These are phyloP conservation scores for Corylus americana DNA, from an alignment of 306 rosid genomes.

Conservation along the genomic window DNA sequence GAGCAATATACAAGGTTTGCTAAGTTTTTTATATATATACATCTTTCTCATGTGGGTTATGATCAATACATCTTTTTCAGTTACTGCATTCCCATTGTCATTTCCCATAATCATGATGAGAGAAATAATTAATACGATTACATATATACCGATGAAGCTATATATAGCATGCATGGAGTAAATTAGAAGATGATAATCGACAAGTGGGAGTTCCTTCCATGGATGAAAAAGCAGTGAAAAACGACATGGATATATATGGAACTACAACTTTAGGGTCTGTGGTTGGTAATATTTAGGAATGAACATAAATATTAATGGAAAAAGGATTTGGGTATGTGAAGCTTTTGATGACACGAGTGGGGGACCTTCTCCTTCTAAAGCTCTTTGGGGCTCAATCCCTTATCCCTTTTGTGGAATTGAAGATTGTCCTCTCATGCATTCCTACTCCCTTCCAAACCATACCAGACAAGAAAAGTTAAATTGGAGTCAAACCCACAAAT, in stretches of 20 bases:
- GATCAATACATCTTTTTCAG: not conserved
- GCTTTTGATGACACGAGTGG: conserved; percentile 57
- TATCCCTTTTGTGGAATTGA: conserved; percentile 51
- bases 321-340: conserved; percentile 49
- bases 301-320: conserved; percentile 45
- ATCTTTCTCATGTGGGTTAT: too few species aligned
- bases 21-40: not conserved
- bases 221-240: conserved; percentile 46
- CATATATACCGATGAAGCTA: too few species aligned
- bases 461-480: conserved; percentile 15
- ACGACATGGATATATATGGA: conserved; percentile 41
- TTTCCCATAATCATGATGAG: not conserved
- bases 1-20: not conserved
- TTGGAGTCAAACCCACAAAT: conserved; percentile 7
- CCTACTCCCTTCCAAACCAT: conserved; percentile 25
- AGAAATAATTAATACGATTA: too few species aligned
- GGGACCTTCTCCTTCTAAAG: conserved; percentile 65
- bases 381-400: conserved; percentile 37
- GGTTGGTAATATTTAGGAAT: conserved; percentile 64
- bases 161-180: too few species aligned
- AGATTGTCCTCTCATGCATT: conserved; percentile 38
- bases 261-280: conserved; percentile 54
- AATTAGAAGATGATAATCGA: too few species aligned
- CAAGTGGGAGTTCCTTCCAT: conserved; percentile 16
- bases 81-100: not conserved